These are phyloP conservation scores for Fusarium tricinctum DNA, from an alignment of 2,329 filamentous ascomycete species.

Conservation along the genomic window DNA sequence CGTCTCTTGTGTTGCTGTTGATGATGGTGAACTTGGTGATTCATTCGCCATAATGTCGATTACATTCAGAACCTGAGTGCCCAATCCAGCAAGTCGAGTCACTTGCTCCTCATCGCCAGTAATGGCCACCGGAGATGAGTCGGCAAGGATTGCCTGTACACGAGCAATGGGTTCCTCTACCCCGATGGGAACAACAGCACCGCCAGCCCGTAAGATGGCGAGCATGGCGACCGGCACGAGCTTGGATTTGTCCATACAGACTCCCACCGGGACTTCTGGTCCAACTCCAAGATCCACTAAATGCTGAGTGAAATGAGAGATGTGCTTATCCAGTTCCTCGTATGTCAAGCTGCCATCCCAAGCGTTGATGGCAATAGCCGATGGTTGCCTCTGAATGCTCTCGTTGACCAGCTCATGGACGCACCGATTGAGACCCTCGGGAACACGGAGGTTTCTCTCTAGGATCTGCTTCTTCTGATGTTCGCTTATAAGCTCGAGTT, in stretches of 20 bases:
- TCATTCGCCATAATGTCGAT: background rate
- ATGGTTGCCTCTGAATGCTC: background rate
- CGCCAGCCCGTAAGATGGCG: constrained; percentile 1
- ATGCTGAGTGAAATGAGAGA: background rate
- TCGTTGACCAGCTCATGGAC: background rate
- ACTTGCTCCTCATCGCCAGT: background rate
- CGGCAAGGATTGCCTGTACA: background rate
- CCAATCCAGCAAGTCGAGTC: background rate
- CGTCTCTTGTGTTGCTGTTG: background rate
- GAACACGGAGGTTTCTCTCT: background rate
- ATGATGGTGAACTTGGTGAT: background rate
- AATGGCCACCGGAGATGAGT: background rate
- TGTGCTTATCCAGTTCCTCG: background rate
- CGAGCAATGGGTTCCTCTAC: background rate
- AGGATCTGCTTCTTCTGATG: background rate
- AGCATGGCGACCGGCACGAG: constrained; percentile 1
- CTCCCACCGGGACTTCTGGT: background rate
- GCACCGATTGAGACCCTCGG: background rate
- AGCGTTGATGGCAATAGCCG: background rate
- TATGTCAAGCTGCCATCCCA: background rate
- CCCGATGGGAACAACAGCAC: background rate
- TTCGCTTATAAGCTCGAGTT: background rate
- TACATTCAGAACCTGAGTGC: background rate
- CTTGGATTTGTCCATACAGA: constrained; percentile 19
- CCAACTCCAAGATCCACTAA: background rate